Base-by-base conservation (phyloP, 805 yeast genomes). In the Lachancea lanzarotensis region DNA sequence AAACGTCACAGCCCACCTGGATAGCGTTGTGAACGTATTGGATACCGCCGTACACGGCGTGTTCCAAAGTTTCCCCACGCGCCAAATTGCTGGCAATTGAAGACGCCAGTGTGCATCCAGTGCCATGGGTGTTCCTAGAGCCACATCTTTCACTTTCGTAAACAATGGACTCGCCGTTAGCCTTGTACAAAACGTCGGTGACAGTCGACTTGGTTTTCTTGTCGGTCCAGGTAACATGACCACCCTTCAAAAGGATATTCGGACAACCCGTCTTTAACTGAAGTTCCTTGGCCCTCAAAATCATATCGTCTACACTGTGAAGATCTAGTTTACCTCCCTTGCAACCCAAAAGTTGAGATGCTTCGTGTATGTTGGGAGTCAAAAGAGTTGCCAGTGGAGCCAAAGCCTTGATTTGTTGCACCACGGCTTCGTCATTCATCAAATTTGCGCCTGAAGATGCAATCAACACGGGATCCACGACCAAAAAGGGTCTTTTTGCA, bases 81-180 rank as follows among this genome's bases (percentile, higher is more conserved):
- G 95, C 90, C 20, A 87, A 53, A 52, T 84, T 78, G 2, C 93
- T 79, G 0, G 93, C 81, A 50, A 89, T 82, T 0, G 95, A 74
- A 0, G 95, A 81, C 0, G 95, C 79, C 41, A 89, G 69, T 0
- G 96, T 84, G 63, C 96, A 89, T 1, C 96, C 96, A 3, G 96
- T 86, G 11, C 96, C 96, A 61, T 89, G 96, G 1, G 86, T 79
- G 55, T 82, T 76, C 2, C 64, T 61, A 0, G 88, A 69, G 6
- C 66, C 55, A 2, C 73, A 57, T 44, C 57, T 72, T 1, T 60
- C 63, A 16, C 82, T 80, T 42, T 68, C 71, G 56, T 71, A 80
- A 1, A 78, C 54, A 0, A 73, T 66, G 38, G 66, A 59, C 12
- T 68, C 67, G 2, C 55, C 52, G 1, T 55, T 43, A 6, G 76